Conservation (phyloP, 495 filamentous ascomycete genomes). For the Zalerion maritima region DNA sequence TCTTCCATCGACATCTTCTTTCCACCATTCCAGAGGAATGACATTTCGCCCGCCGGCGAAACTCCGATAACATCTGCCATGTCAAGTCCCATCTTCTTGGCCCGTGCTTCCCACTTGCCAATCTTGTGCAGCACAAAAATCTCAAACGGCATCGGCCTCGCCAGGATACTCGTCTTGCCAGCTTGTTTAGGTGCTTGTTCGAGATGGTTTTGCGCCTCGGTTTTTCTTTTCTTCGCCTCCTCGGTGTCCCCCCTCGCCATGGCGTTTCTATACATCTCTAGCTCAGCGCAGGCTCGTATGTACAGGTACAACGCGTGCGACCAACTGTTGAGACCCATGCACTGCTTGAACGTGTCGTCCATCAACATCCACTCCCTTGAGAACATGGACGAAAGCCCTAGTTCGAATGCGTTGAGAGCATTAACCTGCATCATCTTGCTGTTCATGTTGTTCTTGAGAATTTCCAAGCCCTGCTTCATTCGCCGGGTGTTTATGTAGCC, state of each 20-base stretch:
- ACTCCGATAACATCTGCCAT: conserved; percentile 74
- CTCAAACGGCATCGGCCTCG: conserved; percentile 79
- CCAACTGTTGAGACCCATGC: conserved; percentile 81
- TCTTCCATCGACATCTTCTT: conserved; percentile 59
- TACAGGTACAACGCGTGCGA: conserved; percentile 82
- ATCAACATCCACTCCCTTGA: conserved; percentile 57
- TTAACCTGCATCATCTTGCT: conserved; percentile 76
- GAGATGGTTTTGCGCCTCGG: conserved; percentile 53
- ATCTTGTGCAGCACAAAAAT: conserved; percentile 74
- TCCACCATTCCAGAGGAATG: conserved; percentile 80
- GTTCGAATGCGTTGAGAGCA: conserved; percentile 70
- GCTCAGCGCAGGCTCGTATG: conserved; percentile 60
- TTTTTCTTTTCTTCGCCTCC: conserved; percentile 29
- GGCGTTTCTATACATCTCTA: conserved; percentile 62
- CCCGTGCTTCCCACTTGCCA: conserved; percentile 76
- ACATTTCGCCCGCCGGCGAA: conserved; percentile 81
- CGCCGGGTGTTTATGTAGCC: conserved; percentile 54
- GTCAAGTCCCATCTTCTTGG: conserved; percentile 49
- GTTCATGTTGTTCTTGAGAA: conserved; percentile 40
- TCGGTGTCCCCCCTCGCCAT: conserved; percentile 32
- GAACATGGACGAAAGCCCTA: conserved; percentile 65
- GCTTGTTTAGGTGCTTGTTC: conserved; percentile 56
- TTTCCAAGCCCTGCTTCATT: conserved; percentile 50
- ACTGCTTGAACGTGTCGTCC: conserved; percentile 59
- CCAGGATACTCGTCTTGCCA: conserved; percentile 83